A percentile compares a stretch with the other conserved stretches of the same genome.
phyloP scores from a whole-genome alignment of 2,329 filamentous ascomycete genomes.

The Exophiala mesophila region DNA sequence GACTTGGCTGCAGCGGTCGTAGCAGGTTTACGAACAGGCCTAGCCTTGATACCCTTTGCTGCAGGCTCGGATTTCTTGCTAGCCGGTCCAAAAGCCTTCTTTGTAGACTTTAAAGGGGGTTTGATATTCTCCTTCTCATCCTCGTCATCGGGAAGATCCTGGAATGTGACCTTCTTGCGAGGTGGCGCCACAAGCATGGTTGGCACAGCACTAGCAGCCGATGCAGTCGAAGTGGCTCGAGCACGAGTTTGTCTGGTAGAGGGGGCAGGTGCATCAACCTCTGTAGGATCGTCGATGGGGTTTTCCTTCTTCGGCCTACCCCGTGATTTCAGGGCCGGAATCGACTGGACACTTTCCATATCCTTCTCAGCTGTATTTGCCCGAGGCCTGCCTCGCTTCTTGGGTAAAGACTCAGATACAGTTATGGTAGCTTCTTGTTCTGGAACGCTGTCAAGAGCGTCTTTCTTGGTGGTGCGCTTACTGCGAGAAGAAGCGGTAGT shows the following conservation, averaged over 20 bases:
- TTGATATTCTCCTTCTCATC: constrained; percentile 39
- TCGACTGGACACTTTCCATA: background rate
- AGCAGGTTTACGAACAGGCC: constrained; percentile 42
- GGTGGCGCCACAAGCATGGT: constrained; percentile 7
- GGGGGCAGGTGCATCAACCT: constrained; percentile 4
- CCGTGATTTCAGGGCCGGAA: constrained; percentile 24
- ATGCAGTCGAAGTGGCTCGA: constrained; percentile 15
- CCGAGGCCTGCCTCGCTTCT: constrained; percentile 14
- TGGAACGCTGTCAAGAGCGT: constrained; percentile 10
- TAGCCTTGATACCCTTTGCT: constrained; percentile 39
- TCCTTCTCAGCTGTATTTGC: constrained; percentile 9
- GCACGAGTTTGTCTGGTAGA: constrained; percentile 20
- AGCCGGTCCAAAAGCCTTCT: constrained; percentile 26
- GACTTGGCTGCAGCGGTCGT: constrained; percentile 31
- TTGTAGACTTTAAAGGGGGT: constrained; percentile 26
- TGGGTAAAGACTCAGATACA: constrained; percentile 10
- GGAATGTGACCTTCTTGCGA: constrained; percentile 46
- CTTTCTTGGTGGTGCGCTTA: constrained; percentile 13
- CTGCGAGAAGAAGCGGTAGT: constrained; percentile 12
- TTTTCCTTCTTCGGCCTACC: constrained; percentile 28
- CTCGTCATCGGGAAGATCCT: constrained; percentile 34
- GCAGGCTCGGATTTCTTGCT: constrained; percentile 26
- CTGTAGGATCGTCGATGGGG: constrained; percentile 7
- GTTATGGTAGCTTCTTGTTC: constrained; percentile 3
- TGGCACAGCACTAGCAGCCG: constrained; percentile 9